Percentiles rank a stretch among this genome's conserved stretches.
phyloP scores from a whole-genome alignment of 2,329 filamentous ascomycete genomes.

The Aspergillus sp. region DNA sequence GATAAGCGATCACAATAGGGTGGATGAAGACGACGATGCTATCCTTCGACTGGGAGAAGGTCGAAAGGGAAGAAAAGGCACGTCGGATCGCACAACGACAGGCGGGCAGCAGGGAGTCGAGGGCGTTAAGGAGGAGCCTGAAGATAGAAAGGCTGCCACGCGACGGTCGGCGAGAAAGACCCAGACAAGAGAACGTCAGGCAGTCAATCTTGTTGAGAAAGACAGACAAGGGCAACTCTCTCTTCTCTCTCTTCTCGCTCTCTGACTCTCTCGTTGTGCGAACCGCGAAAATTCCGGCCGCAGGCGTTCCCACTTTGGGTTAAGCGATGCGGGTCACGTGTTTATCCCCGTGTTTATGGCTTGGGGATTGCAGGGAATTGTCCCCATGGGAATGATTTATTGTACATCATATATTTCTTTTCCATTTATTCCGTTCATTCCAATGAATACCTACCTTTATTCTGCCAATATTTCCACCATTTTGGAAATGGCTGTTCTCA shows the following conservation, averaged over 20 bases:
- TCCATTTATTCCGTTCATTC: too few relatives aligned
- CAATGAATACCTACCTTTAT: too few relatives aligned
- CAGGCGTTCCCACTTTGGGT: slow-evolving; percentile 35
- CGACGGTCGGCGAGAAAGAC: slow-evolving; percentile 31
- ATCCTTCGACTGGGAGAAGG: slow-evolving; percentile 6
- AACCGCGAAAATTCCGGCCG: slow-evolving; percentile 36
- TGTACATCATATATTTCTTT: too few relatives aligned
- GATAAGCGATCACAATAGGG: slow-evolving; percentile 22
- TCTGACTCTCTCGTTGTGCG: slow-evolving; percentile 30
- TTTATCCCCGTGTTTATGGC: background rate
- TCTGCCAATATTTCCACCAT: too few relatives aligned
- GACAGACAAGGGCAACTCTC: slow-evolving; percentile 15
- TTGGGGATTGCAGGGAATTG: too few relatives aligned
- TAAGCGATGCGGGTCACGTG: slow-evolving; percentile 41
- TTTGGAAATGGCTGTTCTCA: too few relatives aligned
- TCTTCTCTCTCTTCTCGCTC: background rate
- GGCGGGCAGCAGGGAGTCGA: slow-evolving; percentile 32
- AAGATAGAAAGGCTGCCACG: slow-evolving; percentile 37
- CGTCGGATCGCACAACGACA: slow-evolving; percentile 26
- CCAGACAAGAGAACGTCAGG: slow-evolving; percentile 25
- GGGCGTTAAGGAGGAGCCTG: slow-evolving; percentile 21
- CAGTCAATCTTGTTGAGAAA: slow-evolving; percentile 15
- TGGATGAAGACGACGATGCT: background rate
- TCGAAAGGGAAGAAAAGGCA: slow-evolving; percentile 17
- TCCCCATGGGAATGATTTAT: too few relatives aligned